Evolutionary conservation across 306 rosid genomes (phyloP).

Genomic region (Ziziphus jujuba): DNA sequence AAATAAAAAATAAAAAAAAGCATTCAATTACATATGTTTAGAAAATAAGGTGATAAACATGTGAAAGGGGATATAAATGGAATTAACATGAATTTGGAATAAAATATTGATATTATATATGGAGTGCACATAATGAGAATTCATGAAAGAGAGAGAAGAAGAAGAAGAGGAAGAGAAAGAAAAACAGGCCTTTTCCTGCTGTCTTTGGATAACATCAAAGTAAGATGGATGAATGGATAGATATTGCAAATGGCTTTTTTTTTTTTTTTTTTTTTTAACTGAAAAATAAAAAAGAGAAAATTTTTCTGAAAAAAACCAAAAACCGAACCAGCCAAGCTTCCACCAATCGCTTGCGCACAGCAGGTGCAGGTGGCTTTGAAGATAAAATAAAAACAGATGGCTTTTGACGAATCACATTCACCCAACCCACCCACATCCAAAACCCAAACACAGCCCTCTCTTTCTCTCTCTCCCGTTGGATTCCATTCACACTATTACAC

Average conservation of each 20-base stretch:
- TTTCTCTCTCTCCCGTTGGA: constrained; percentile 24
- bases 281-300: not conserved
- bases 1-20: not conserved
- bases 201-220: constrained; percentile 49
- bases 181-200: constrained; percentile 32
- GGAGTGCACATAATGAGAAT: not conserved
- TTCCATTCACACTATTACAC: constrained; percentile 42
- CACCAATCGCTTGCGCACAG: constrained; percentile 46
- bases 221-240: constrained; percentile 35
- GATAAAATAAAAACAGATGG: constrained; percentile 28
- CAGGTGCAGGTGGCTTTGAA: constrained; percentile 28
- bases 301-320: constrained; percentile 39
- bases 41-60: constrained; percentile 4
- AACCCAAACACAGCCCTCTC: constrained; percentile 10
- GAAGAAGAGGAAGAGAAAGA: constrained; percentile 28
- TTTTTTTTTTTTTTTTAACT: not conserved
- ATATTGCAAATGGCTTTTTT: not conserved
- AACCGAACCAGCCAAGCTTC: constrained; percentile 42
- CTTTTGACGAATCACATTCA: constrained; percentile 44
- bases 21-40: not conserved
- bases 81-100: constrained; percentile 5
- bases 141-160: constrained; percentile 4
- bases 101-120: constrained; percentile 5
- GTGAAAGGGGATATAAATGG: not conserved
- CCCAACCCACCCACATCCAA: constrained; percentile 21